Base-by-base conservation (phyloP, 495 filamentous ascomycete genomes). In the Podospora tetraspora region DNA sequence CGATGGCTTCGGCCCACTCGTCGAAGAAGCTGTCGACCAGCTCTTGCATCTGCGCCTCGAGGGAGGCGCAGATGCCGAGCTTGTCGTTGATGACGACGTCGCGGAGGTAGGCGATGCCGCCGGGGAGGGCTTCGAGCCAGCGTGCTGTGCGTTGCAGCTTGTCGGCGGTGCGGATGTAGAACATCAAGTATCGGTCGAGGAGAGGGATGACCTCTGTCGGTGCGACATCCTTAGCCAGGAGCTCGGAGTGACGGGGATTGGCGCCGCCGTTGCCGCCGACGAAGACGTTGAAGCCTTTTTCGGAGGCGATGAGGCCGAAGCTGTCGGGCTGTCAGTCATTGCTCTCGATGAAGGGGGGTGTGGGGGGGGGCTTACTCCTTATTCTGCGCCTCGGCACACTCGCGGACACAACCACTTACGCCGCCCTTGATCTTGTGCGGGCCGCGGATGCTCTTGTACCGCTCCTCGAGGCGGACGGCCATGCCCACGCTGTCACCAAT, bases 401-500 rank as follows among this genome's bases (percentile, higher is more conserved):
- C 94, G 67, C 94, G 82, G 25, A 97, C 92, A 73, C 94, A 98
- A 29, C 94, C 94, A 64, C 89, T 92, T 3, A 98, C 93, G 62
- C 91, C 94, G 8, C 90, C 92, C 78, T 98, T 98, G 78, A 98
- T 87, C 83, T 98, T 98, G 73, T 98, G 94, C 12, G 94, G 94
- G 22, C 84, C 84, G 2, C 94, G 88, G 71, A 98, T 89, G 75
- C 90, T 92, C 84, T 98, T 98, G 79, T 98, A 98, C 60, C 94
- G 87, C 79, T 97, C 91, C 76, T 98, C 94, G 0, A 98, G 80
- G 2, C 93, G 85, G 24, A 97, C 90, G 1, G 94, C 94, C 91
- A 98, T 94, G 25, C 94, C 94, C n/a, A 98, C 94, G 79, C 91
- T 95, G 80, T 98, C 94, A 56, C 92, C 92, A 67, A 97, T 89